Base-by-base conservation (phyloP, 163 green algal genomes). In the Coccomyxa subellipsoidea region DNA sequence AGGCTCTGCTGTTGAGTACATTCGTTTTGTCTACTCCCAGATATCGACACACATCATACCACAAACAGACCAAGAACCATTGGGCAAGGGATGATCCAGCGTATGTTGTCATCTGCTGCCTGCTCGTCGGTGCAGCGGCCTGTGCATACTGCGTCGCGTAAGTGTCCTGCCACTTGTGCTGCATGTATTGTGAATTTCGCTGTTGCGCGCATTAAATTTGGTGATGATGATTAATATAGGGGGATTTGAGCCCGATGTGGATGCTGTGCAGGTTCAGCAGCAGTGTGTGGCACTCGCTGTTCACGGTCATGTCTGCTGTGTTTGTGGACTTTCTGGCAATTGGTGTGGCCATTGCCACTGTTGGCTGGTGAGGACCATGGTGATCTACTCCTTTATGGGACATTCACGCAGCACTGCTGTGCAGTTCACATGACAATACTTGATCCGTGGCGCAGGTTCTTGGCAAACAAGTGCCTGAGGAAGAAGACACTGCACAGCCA, bases 21-120 rank as follows among this genome's bases (percentile, higher is more conserved):
- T n/a, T n/a, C n/a, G n/a, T n/a, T n/a, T n/a, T n/a, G n/a, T n/a
- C n/a, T n/a, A n/a, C n/a, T n/a, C n/a, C n/a, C 91, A 97, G 94
- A 72, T 98, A 98, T 83, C 92, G 95, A 69, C 95, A 98, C 88
- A 96, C 94, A 0, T 92, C 93, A 21, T 98, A 98, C 77, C 94
- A 98, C 83, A 98, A 97, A 70, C 93, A 99, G 81, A 99, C 96
- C 0, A 99, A 99, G 82, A 96, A 98, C 81, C 93, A 97, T 81
- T 99, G 96, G 96, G 95, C 96, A 10, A 85, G 96, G 0, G 96
- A 99, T 84, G 96, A 99, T 84, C 96, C 96, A 5, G 96, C 96
- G 0, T 99, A 98, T 87, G 91, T 98, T 2, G 92, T 98, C 21
- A 89, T 95, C 31, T 91, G 84, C 66, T 93, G 87, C 53, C 69